These are phyloP conservation scores for Phytophthora syringae DNA, from an alignment of 352 stramenopile genomes.

Conservation along the genomic window DNA sequence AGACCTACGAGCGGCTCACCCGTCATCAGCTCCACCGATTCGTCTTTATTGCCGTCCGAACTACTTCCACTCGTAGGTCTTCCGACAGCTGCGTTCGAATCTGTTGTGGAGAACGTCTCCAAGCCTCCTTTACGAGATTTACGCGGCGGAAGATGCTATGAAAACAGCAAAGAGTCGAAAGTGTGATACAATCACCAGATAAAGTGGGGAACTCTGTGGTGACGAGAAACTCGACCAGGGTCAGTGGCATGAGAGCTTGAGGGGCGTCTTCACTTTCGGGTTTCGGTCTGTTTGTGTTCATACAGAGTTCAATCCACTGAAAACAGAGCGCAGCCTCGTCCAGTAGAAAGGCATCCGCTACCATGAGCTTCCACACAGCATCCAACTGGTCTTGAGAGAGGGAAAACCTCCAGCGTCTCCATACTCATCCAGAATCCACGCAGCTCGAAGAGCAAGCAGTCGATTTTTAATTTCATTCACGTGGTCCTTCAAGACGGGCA, in stretches of 20 bases:
- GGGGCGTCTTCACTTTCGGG: not conserved
- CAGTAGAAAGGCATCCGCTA: constrained; percentile 35
- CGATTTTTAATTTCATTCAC: constrained; percentile 50
- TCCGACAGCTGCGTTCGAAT: too few relatives aligned
- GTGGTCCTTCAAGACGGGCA: constrained; percentile 26
- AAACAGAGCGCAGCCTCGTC: constrained; percentile 74
- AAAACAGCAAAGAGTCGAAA: constrained; percentile 68
- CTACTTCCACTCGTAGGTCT: constrained; percentile 20
- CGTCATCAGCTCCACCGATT: constrained; percentile 47
- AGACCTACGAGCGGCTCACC: constrained; percentile 50
- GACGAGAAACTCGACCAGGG: constrained; percentile 43
- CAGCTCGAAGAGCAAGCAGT: constrained; percentile 62
- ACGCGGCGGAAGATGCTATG: constrained; percentile 69
- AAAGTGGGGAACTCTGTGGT: constrained; percentile 54
- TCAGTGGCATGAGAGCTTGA: constrained; percentile 30
- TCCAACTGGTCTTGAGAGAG: constrained; percentile 36
- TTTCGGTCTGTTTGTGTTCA: constrained; percentile 33
- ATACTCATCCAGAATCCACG: constrained; percentile 52
- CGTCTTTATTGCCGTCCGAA: constrained; percentile 20
- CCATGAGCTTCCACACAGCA: constrained; percentile 53
- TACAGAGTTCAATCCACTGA: constrained; percentile 77
- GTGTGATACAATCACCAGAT: constrained; percentile 37
- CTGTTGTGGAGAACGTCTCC: constrained; percentile 30
- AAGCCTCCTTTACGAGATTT: constrained; percentile 55
- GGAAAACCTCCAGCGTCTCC: not conserved